These are phyloP conservation scores for Salix suchowensis DNA, from an alignment of 345 rosid genomes.

Conservation along the genomic window DNA sequence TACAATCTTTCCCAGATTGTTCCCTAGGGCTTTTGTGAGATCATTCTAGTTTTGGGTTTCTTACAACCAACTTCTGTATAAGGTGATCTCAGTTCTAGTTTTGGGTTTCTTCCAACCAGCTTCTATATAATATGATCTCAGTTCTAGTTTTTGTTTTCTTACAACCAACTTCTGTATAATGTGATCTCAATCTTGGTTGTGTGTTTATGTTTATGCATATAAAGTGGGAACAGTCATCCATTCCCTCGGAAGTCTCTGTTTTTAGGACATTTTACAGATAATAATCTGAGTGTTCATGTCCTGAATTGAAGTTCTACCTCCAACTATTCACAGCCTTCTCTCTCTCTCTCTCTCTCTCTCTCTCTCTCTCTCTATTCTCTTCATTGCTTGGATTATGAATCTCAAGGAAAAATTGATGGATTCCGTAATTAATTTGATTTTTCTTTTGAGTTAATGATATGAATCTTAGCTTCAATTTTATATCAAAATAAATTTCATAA, in stretches of 20 bases:
- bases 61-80: background rate
- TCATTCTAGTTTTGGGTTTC: slow-evolving; percentile 15
- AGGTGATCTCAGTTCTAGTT: slow-evolving; percentile 12
- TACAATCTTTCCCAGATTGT: slow-evolving; percentile 37
- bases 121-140: background rate
- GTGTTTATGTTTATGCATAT: background rate
- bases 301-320: background rate
- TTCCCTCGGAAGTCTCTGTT: background rate
- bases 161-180: background rate
- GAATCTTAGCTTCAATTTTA: no score
- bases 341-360: no score
- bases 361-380: no score
- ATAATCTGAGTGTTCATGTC: background rate
- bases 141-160: slow-evolving; percentile 12
- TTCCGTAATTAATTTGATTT: no score
- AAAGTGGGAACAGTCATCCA: background rate
- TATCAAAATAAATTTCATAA: no score
- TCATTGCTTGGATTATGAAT: background rate
- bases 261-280: background rate
- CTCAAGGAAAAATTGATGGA: background rate
- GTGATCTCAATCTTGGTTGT: background rate
- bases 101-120: background rate
- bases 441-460: no score
- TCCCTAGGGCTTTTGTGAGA: slow-evolving; percentile 43
- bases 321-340: background rate